A percentile compares a stretch with the other conserved stretches of the same genome.
Evolutionary conservation across 306 rosid genomes (phyloP).

Genomic region (Lupinus albus): DNA sequence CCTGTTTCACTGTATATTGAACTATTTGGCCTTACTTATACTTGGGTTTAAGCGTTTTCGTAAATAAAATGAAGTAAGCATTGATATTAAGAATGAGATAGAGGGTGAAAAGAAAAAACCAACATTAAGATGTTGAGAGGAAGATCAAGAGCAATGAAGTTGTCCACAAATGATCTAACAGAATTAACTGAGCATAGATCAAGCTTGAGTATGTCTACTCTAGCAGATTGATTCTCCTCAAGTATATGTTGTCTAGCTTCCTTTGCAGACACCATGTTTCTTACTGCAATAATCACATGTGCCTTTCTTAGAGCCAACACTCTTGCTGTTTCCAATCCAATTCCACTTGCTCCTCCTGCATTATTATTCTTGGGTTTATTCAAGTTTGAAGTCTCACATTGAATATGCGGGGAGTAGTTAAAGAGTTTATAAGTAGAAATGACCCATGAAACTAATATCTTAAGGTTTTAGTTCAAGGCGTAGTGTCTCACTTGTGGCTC

Average conservation of each 20-base stretch:
- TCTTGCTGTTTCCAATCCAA: slow-evolving; percentile 83
- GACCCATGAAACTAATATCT: too few relatives aligned
- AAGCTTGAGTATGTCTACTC: slow-evolving; percentile 67
- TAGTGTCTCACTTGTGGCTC: too few relatives aligned
- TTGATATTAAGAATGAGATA: not conserved
- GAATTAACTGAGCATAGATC: slow-evolving; percentile 72
- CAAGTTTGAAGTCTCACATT: too few relatives aligned
- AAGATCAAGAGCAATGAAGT: slow-evolving; percentile 68
- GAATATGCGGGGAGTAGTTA: too few relatives aligned
- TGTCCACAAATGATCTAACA: slow-evolving; percentile 58
- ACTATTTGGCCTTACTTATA: too few relatives aligned
- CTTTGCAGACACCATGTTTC: slow-evolving; percentile 69
- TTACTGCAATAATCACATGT: slow-evolving; percentile 71
- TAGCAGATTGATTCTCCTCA: slow-evolving; percentile 50
- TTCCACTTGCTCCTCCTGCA: slow-evolving; percentile 95
- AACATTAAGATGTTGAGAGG: slow-evolving; percentile 91
- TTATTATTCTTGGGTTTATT: too few relatives aligned
- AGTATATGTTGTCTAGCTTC: slow-evolving; percentile 59
- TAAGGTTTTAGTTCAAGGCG: too few relatives aligned
- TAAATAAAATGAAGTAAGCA: not conserved
- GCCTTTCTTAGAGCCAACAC: slow-evolving; percentile 73
- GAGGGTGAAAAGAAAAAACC: not conserved
- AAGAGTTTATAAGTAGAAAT: too few relatives aligned
- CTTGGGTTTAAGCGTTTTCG: not conserved
- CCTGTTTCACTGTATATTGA: not conserved